These are phyloP conservation scores for Aspergillus neoniger DNA, from an alignment of 2,329 filamentous ascomycete species.

Conservation along the genomic window DNA sequence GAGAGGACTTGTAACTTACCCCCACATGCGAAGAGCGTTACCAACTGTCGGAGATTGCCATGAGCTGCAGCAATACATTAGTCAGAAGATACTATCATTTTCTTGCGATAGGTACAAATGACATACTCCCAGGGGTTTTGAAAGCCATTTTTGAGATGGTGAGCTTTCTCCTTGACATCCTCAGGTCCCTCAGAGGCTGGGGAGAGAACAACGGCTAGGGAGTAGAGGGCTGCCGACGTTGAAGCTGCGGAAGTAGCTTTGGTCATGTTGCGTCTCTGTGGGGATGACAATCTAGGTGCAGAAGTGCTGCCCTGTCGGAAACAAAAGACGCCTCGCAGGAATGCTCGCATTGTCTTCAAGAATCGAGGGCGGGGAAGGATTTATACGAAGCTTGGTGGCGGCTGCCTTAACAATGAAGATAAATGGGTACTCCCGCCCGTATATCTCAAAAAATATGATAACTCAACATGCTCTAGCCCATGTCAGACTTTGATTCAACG, in stretches of 20 bases:
- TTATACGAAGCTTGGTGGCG: not conserved
- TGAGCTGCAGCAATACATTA: slow-evolving; percentile 20
- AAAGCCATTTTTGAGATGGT: slow-evolving; percentile 44
- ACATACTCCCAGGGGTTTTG: slow-evolving; percentile 48
- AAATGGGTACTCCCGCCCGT: not conserved
- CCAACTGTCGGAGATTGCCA: slow-evolving; percentile 16
- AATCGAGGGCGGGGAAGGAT: not conserved
- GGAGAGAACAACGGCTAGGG: slow-evolving; percentile 42
- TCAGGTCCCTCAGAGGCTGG: slow-evolving; percentile 38
- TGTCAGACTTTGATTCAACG: too few species aligned
- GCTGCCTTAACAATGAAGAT: not conserved
- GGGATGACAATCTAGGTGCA: slow-evolving; percentile 15
- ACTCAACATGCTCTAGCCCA: not conserved
- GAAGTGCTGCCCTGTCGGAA: slow-evolving; percentile 22
- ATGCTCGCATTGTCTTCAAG: slow-evolving; percentile 12
- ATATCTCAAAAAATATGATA: not conserved
- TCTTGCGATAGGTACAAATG: too few species aligned
- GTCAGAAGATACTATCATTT: not conserved
- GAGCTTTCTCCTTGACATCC: slow-evolving; percentile 42
- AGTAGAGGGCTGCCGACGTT: slow-evolving; percentile 43
- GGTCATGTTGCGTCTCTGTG: slow-evolving; percentile 36
- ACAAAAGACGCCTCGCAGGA: slow-evolving; percentile 21
- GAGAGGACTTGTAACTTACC: slow-evolving; percentile 19
- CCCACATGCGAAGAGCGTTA: slow-evolving; percentile 6
- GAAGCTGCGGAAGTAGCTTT: slow-evolving; percentile 21